A percentile compares a stretch with the other conserved stretches of the same genome.
Conservation (phyloP, 2,329 filamentous ascomycete genomes). For the Atkinsonella hypoxylon region DNA sequence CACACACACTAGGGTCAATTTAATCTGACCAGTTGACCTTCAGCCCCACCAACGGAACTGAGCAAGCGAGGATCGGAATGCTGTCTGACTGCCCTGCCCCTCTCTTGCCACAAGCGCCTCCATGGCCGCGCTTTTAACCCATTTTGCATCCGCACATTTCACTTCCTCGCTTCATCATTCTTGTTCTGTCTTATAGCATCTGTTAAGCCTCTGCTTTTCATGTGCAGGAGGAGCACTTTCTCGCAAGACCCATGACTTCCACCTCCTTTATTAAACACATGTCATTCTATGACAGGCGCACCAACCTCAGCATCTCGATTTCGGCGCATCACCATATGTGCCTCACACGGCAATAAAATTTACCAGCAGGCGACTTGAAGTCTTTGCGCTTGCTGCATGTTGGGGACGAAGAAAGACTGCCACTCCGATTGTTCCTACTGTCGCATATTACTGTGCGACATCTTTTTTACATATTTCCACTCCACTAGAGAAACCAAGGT, state of each 20-base stretch:
- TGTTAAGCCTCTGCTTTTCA: too few species aligned
- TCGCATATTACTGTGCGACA: not conserved
- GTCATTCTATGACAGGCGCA: not conserved
- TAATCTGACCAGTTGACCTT: too few species aligned
- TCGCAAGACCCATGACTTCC: not conserved
- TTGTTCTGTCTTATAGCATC: not conserved
- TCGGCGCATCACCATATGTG: constrained; percentile 26
- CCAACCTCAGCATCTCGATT: not conserved
- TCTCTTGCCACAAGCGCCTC: not conserved
- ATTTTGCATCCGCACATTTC: not conserved
- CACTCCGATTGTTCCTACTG: not conserved
- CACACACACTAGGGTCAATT: too few species aligned
- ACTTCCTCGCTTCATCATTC: not conserved
- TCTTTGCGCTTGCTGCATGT: constrained; percentile 52
- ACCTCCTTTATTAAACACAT: not conserved
- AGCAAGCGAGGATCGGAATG: not conserved
- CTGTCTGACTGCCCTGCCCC: not conserved
- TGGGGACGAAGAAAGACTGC: constrained; percentile 46
- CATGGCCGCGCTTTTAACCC: not conserved
- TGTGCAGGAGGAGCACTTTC: too few species aligned
- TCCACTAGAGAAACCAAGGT: not conserved
- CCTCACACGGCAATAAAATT: constrained; percentile 25
- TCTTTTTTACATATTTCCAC: not conserved
- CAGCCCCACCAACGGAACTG: too few species aligned
- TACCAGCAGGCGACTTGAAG: constrained; percentile 49